Base-by-base conservation (phyloP, 495 filamentous ascomycete species). In the Astrothelium macrocarpum region DNA sequence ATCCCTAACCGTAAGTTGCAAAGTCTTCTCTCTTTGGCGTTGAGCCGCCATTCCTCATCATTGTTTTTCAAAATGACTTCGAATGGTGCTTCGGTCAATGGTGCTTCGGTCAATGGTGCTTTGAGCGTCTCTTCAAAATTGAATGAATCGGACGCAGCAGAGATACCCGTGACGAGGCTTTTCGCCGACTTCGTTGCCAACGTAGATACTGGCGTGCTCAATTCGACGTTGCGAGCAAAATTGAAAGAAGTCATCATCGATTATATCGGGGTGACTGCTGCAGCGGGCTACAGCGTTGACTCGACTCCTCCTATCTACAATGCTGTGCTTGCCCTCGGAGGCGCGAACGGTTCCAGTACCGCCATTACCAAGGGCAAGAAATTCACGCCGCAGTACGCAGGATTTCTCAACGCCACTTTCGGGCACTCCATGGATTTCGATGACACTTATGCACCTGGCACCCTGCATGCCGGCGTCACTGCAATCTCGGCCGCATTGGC, bases 201-300 rank as follows among this genome's bases (percentile, higher is more conserved):
- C 46, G 66, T 64, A 18, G 20, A 46, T 0, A 59, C 63, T 2
- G 32, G 25, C 49, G 31, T 59, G 2, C 63, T 70, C 5, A 66
- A 60, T 0, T 59, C 63, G 9, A 36, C 29, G 4, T 18, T 70
- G 14, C 60, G 49, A 7, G 60, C 43, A 11, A 70, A 68, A 60
- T 32, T 64, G 56, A 67, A 70, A 59, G 68, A 70, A 61, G 66
- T 70, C 42, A 59, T 70, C 20, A 62, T 70, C 18, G 68, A 70
- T 60, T 68, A 66, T 42, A 64, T 70, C 34, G 68, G 68, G 39
- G 63, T 65, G 28, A 62, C 65, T 14, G 61, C 65, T 28, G 68
- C 66, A 26, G 68, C 66, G 10, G 25, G 65, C 45, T 46, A 60
- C 16, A 62, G 64, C 31, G 68, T 66, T 61, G 63, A 68, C 45